These are phyloP conservation scores for Fragaria vesca DNA, from an alignment of 306 rosid genomes.

Conservation along the genomic window DNA sequence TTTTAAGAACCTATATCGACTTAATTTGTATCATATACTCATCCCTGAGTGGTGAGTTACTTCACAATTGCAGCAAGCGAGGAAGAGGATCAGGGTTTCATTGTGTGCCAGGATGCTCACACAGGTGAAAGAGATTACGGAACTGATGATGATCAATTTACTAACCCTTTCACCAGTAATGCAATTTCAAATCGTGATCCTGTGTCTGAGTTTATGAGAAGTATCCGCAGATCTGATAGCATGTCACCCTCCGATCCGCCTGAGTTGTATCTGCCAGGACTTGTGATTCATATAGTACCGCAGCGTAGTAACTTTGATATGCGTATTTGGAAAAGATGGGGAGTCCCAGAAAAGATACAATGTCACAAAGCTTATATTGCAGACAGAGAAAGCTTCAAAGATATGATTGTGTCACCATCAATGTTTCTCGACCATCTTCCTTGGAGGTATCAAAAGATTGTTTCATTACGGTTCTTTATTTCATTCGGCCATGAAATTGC, in stretches of 20 bases:
- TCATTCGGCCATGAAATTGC: slow-evolving; percentile 6
- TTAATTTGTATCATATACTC: neutral
- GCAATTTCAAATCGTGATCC: slow-evolving; percentile 36
- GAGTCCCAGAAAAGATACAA: slow-evolving; percentile 33
- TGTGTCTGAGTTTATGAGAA: slow-evolving; percentile 56
- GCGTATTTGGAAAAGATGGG: slow-evolving; percentile 33
- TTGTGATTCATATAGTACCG: slow-evolving; percentile 63
- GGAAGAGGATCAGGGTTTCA: slow-evolving; percentile 29
- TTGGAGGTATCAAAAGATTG: slow-evolving; percentile 64
- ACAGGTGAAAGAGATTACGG: slow-evolving; percentile 30
- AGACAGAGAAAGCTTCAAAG: slow-evolving; percentile 70
- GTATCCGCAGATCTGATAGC: slow-evolving; percentile 53
- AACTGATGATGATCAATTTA: slow-evolving; percentile 33
- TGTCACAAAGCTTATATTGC: slow-evolving; percentile 67
- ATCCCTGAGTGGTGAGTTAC: slow-evolving; percentile 5
- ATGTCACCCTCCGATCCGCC: slow-evolving; percentile 48
- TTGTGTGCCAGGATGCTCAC: slow-evolving; percentile 41
- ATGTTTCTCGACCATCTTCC: slow-evolving; percentile 99
- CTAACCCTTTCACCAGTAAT: slow-evolving; percentile 43
- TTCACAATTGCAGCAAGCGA: slow-evolving; percentile 37
- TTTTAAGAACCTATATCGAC: neutral
- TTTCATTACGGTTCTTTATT: neutral
- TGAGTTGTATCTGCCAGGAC: slow-evolving; percentile 85
- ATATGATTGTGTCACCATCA: slow-evolving; percentile 75
- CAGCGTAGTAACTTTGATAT: slow-evolving; percentile 36